Evolutionary conservation across 345 rosid species (phyloP), one percentile per base, ranked within the genome.

Genomic region (Boechera retrofracta): DNA sequence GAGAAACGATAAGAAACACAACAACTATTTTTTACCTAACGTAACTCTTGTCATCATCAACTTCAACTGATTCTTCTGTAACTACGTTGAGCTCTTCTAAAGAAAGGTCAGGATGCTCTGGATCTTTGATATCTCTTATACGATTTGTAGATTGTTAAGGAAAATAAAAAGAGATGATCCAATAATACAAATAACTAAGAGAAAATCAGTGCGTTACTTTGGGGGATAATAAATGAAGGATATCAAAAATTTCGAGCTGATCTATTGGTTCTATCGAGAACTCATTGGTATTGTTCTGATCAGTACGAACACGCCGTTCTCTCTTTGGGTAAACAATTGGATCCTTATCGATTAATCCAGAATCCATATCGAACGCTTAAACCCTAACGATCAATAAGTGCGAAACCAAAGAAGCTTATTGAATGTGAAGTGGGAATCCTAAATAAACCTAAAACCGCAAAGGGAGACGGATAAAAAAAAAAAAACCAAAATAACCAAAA

Each of bases 71-170:
- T 75, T 94, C 96, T 80, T 89, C 91, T 28, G 94, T 81, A 55
- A 93, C 69, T 10, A 94, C 94, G 71, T 82, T 87, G 44, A 94
- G 96, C 77, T 89, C 89, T 74, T 94, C 97, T 77, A 91, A 78
- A 38, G 97, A 91, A 13, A 4, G 21, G 53, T 86, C 81, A 26
- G 88, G 90, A 83, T 94, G 93, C 80, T 94, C 96, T 28, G 97
- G 97, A 78, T 91, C 97, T 78, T 89, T 94, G 71, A 91, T 94
- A 77, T 91, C 93, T 83, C 93, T 86, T 53, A 94, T 83, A 87
- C 84, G 91, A 84, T 93, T 67, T 93, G 82, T 73, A 21, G 77
- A 85, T 71, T 44, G 70, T 83, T 72, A 91, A 88, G 87, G 76
- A 73, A 54, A 47, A 42, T 2, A 6, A 44, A 5, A 9, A 21